phyloP scores from a whole-genome alignment of 805 yeast genomes.

The Candida khao-thaluensis region DNA sequence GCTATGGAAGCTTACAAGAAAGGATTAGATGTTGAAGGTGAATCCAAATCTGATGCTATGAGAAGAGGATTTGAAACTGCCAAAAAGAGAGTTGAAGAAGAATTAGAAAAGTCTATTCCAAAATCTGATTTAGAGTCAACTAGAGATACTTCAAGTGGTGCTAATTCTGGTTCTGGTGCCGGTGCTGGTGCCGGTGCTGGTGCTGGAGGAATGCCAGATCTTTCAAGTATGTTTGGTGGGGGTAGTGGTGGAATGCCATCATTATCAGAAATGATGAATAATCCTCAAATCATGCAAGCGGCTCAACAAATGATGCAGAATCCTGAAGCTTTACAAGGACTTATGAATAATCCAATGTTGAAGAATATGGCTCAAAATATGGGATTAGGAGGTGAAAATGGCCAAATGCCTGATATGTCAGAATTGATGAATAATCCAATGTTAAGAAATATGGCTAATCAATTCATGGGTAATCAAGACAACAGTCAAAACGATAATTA shows the following conservation, averaged over 20 bases:
- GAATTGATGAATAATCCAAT: constrained; percentile 82
- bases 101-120: constrained; percentile 43
- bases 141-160: constrained; percentile 6
- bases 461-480: constrained; percentile 44
- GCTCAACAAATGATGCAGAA: constrained; percentile 56
- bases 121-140: constrained; percentile 16
- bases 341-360: constrained; percentile 79
- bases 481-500: constrained; percentile 2
- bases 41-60: constrained; percentile 83
- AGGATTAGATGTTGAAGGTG: constrained; percentile 88
- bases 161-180: constrained; percentile 29
- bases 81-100: constrained; percentile 79
- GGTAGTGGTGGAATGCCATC: constrained; percentile 64
- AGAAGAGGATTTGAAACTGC: constrained; percentile 92
- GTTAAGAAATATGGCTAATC: constrained; percentile 67
- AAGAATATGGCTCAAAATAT: constrained; percentile 81
- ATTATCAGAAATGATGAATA: constrained; percentile 69
- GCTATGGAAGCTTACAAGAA: constrained; percentile 86
- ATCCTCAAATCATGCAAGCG: constrained; percentile 80
- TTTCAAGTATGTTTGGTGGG: constrained; percentile 63
- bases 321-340: constrained; percentile 69
- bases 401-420: constrained; percentile 52
- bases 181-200: constrained; percentile 41
- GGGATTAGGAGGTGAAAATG: constrained; percentile 61
- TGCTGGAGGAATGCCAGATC: constrained; percentile 69